Base-by-base conservation (phyloP, 441 rosid species). In the Brassica balearica region DNA sequence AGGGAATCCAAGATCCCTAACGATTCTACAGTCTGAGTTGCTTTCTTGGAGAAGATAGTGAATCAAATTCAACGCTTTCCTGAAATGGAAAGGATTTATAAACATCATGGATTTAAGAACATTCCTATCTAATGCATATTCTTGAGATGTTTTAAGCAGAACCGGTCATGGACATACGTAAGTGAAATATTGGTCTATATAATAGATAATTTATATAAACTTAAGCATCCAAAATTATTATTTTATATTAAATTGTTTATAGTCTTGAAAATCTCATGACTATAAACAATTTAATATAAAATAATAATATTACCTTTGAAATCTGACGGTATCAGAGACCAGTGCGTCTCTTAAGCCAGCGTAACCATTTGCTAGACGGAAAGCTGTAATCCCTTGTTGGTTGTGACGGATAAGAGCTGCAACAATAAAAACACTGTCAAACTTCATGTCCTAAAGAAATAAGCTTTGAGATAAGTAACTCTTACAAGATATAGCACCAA, bases 401-500 rank as follows among this genome's bases (percentile, higher is more conserved):
- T 95, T 95, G 84, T 95, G 88, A 19, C 86, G 86, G 70, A 93
- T 92, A 79, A 95, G 85, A 83, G 98, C 98, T 95, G 86, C 76
- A 72, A 81, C 76, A 61, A 66, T 11, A 84, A 65, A 22, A 32
- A 80, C 29, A 71, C 23, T 27, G 19, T 34, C 23, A 68, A 73
- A 17, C 9, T 9, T 14, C 17, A 0, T 7, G 27, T 46, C 29
- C 3, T 7, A 4, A 51, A 12, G 43, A 9, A 76, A 20, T 9
- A 72, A 17, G 51, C 38, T 27, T 7, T 17, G 11, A 70, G 22
- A 62, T 20, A 66, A 64, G 22, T 20, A 77, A 36, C 10, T 82
- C 97, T 88, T 82, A 91, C 98, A 95, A 14, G 94, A 91, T 85
- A 95, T 86, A 71, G 98, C 97, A 69, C 97, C 91, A 19, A 95